Conservation (phyloP, 768 basidiomycete genomes). For the Austroboletus festivus region DNA sequence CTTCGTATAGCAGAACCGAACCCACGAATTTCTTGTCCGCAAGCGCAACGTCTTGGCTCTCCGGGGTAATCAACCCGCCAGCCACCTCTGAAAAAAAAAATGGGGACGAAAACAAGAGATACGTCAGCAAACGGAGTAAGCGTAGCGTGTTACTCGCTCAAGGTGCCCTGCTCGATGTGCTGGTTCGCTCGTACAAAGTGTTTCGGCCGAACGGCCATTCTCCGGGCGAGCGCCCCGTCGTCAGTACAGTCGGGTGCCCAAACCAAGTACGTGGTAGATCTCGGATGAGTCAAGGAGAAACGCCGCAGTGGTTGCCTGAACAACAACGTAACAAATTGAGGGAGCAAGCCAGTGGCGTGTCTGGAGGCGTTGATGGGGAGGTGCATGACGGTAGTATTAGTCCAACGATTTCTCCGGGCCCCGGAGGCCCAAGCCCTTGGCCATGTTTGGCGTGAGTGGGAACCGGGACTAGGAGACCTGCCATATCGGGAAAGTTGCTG, state of each 20-base stretch:
- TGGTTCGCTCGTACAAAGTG: constrained; percentile 50
- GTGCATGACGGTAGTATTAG: not conserved
- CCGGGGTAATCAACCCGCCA: constrained; percentile 57
- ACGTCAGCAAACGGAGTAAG: not conserved
- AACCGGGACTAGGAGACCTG: too few relatives aligned
- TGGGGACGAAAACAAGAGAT: too few relatives aligned
- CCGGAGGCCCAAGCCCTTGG: too few relatives aligned
- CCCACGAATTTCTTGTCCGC: constrained; percentile 57
- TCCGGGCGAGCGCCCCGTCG: constrained; percentile 51
- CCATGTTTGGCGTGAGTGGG: too few relatives aligned
- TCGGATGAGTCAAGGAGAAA: constrained; percentile 11
- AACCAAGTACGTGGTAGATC: constrained; percentile 37
- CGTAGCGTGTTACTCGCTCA: constrained; percentile 40
- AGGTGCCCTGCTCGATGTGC: constrained; percentile 40
- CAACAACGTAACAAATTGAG: not conserved
- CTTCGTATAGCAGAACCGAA: constrained; percentile 55
- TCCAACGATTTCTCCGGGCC: too few relatives aligned
- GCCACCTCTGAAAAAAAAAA: constrained; percentile 40
- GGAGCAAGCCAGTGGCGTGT: not conserved
- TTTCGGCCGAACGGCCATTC: constrained; percentile 50
- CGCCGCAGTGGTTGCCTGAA: constrained; percentile 5
- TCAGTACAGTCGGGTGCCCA: constrained; percentile 68
- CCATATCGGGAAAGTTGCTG: constrained; percentile 2
- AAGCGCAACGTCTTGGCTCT: constrained; percentile 45
- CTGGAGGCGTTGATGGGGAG: not conserved